Evolutionary conservation across 2,329 filamentous ascomycete genomes (phyloP), one percentile per base, ranked within the genome.

Genomic region (Calonectria hawksworthii): DNA sequence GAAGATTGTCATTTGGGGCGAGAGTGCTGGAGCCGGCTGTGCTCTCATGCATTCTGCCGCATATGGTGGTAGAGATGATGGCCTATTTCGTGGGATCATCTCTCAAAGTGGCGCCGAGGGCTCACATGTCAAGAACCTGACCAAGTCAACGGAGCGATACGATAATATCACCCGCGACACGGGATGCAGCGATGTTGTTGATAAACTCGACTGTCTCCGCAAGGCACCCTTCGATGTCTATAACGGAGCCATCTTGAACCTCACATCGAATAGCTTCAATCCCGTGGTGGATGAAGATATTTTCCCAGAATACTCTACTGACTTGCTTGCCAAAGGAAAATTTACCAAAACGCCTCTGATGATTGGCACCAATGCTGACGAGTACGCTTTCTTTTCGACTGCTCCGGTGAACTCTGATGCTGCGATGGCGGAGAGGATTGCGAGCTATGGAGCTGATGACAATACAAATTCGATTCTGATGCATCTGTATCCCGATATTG

Each of bases 291-390:
- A 89, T 44, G 83, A 82, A 16, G 83, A 86, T 47, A 86, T 86
- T 9, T 81, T 88, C 7, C 85, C 85, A 7, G 80, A 80, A 18
- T 80, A 85, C 67, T 86, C 86, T 9, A 90, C 89, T 7, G 82
- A 87, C 2, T 90, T 93, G 77, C 85, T 94, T 2, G 84, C 85
- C 1, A 82, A 87, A 2, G 92, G 92, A 50, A 87, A 88, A 16
- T 94, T 94, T 76, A 89, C 93, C 73, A 88, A 91, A 73, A 90
- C 94, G 0, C 92, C 92, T 0, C 88, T 94, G 44, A 86, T 94
- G 6, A 85, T 89, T 30, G 93, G 93, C 9, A 89, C 88, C 16
- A 94, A 93, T 80, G 89, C 88, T 0, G 93, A 94, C 77, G 93
- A 95, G 80, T 93, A 84, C 26, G 88, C 88, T 0, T 84, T 86